phyloP scores from a whole-genome alignment of 2,329 filamentous ascomycete species.

The Colletotrichum lini region DNA sequence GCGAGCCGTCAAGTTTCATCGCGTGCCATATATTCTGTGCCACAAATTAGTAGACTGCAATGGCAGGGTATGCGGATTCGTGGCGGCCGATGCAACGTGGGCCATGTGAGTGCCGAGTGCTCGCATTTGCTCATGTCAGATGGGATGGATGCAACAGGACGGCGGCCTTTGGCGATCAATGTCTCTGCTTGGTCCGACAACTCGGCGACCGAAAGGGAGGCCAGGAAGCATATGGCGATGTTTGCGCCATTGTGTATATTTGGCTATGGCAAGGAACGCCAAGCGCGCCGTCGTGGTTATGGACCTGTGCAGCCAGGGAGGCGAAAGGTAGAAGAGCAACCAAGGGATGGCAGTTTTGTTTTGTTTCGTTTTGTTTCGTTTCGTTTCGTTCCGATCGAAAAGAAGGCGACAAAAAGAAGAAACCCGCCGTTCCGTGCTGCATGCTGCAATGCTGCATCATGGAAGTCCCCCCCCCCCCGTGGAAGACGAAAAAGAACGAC shows the following conservation, averaged over 20 bases:
- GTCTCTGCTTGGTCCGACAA: not conserved
- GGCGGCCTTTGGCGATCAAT: not conserved
- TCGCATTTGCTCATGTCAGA: constrained; percentile 29
- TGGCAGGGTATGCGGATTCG: too few relatives aligned
- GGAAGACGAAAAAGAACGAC: constrained; percentile 5
- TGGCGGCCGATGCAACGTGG: constrained; percentile 9
- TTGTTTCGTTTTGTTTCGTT: not conserved
- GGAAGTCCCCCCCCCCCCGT: too few relatives aligned
- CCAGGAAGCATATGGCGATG: not conserved
- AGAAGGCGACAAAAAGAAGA: too few relatives aligned
- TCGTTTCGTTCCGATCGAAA: not conserved
- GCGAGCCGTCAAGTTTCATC: not conserved
- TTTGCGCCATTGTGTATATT: not conserved
- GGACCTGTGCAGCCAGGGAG: not conserved
- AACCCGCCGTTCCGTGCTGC: too few relatives aligned
- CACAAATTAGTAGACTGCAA: too few relatives aligned
- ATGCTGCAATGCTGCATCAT: not conserved
- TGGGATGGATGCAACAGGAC: constrained; percentile 7
- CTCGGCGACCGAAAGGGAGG: not conserved
- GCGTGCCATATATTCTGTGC: too few relatives aligned
- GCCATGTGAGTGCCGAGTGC: not conserved
- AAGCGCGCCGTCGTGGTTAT: not conserved
- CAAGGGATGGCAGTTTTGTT: not conserved
- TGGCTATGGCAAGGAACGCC: not conserved
- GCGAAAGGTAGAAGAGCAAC: not conserved